These are phyloP conservation scores for Suhomyces ambrosiae DNA, from an alignment of 1,139 yeast genomes.

Conservation along the genomic window DNA sequence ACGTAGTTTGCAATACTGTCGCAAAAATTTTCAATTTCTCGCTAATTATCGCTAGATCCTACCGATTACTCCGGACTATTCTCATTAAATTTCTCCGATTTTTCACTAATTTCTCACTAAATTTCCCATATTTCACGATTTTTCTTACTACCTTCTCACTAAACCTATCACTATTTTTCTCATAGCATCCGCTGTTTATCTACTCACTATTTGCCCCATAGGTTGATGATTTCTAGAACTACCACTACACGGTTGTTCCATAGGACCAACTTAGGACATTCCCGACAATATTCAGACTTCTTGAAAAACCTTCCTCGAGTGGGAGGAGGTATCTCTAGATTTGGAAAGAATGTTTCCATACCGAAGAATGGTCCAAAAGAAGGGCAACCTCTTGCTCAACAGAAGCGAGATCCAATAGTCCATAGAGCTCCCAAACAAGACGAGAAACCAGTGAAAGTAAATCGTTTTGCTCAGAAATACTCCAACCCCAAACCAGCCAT, in stretches of 20 bases:
- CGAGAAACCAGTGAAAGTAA: slow-evolving; percentile 16
- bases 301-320: slow-evolving; percentile 28
- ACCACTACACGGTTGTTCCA: slow-evolving; percentile 3
- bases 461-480: slow-evolving; percentile 34
- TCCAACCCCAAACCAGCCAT: slow-evolving; percentile 9
- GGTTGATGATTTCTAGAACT: slow-evolving; percentile 3
- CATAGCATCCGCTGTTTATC: no score
- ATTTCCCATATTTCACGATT: no score
- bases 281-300: slow-evolving; percentile 24
- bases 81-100: no score
- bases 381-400: not conserved
- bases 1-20: no score
- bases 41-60: no score
- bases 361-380: slow-evolving; percentile 6
- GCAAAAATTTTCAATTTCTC: no score
- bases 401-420: not conserved
- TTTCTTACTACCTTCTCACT: no score
- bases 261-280: not conserved
- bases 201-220: no score
- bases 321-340: slow-evolving; percentile 28
- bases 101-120: no score
- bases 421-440: not conserved
- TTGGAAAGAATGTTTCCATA: slow-evolving; percentile 14
- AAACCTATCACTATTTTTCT: no score
- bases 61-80: no score